Evolutionary conservation across 345 rosid species (phyloP), one percentile per base, ranked within the genome.

Genomic region (Eucalyptus grandis): DNA sequence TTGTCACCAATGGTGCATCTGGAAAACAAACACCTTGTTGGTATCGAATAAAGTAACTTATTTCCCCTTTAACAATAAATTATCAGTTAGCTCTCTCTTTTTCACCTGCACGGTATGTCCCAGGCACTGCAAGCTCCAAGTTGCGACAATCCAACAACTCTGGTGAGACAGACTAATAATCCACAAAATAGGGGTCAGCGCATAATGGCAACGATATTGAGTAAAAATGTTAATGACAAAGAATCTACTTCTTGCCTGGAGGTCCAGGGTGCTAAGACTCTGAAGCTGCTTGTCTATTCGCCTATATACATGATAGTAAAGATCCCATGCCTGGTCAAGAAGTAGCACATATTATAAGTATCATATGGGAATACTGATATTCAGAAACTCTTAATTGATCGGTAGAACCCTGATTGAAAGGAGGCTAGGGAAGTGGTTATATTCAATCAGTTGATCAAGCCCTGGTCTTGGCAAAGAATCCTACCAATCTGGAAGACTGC

Each of bases 91-190:
- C 22, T 16, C 49, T 56, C 40, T 40, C 46, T 89, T 89, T 94
- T 89, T 89, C 94, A 97, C 99, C 98, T 49, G 99, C 97, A 91
- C 95, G 94, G 91, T 98, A 98, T 88, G 98, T 97, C 89, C 99
- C 99, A 65, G 99, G 99, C 92, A 98, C 98, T 49, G 99, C 99
- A 85, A 98, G 99, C 96, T 98, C 96, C 93, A 98, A 93, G 91
- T 97, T 91, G 77, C 96, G 95, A 92, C 99, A 98, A 87, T 95
- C 95, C 87, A 98, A 92, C 90, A 98, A 92, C 94, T 96, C 99
- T 15, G 99, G 99, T 90, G 99, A 98, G 90, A 96, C 99, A 91
- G 98, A 96, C 99, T 98, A 92, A 81, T 92, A 62, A 56, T 37
- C 86, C 37, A 49, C 31, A 12, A 80, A 69, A 90, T 43, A 89